phyloP scores from a whole-genome alignment of 805 yeast species.

The Metschnikowia vanudenii region DNA sequence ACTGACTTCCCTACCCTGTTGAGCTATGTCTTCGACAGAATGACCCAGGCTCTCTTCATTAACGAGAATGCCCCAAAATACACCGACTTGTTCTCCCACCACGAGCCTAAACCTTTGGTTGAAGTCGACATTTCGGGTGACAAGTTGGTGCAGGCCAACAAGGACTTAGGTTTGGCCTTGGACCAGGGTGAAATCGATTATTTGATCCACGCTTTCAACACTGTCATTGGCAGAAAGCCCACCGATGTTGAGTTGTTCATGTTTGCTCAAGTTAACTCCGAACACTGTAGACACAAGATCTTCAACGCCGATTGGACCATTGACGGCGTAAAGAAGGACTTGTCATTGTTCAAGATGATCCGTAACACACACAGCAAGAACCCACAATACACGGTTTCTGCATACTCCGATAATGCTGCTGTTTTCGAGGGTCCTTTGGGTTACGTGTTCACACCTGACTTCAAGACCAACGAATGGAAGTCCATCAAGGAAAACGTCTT shows the following conservation, averaged over 20 bases:
- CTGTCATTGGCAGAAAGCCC: slow-evolving; percentile 79
- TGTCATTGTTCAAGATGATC: slow-evolving; percentile 88
- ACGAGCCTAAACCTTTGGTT: slow-evolving; percentile 79
- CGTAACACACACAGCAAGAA: slow-evolving; percentile 83
- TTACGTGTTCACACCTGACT: slow-evolving; percentile 75
- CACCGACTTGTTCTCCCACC: slow-evolving; percentile 73
- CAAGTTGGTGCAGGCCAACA: slow-evolving; percentile 73
- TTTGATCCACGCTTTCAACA: slow-evolving; percentile 76
- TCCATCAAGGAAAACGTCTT: slow-evolving; percentile 77
- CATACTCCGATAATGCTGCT: slow-evolving; percentile 97
- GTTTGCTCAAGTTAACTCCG: slow-evolving; percentile 99
- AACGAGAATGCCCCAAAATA: slow-evolving; percentile 60
- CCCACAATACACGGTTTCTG: slow-evolving; percentile 83
- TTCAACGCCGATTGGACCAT: slow-evolving; percentile 98
- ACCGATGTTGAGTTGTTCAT: slow-evolving; percentile 97
- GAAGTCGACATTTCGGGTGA: slow-evolving; percentile 64
- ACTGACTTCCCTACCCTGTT: slow-evolving; percentile 53
- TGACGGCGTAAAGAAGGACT: slow-evolving; percentile 72
- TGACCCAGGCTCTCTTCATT: slow-evolving; percentile 76
- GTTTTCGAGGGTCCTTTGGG: slow-evolving; percentile 84
- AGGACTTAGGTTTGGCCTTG: slow-evolving; percentile 85
- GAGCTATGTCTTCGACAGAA: slow-evolving; percentile 81
- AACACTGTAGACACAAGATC: slow-evolving; percentile 98
- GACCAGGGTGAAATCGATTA: slow-evolving; percentile 92
- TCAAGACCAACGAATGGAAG: slow-evolving; percentile 67